Conservation (phyloP, 2,329 filamentous ascomycete species). For the Epichloe sp. region DNA sequence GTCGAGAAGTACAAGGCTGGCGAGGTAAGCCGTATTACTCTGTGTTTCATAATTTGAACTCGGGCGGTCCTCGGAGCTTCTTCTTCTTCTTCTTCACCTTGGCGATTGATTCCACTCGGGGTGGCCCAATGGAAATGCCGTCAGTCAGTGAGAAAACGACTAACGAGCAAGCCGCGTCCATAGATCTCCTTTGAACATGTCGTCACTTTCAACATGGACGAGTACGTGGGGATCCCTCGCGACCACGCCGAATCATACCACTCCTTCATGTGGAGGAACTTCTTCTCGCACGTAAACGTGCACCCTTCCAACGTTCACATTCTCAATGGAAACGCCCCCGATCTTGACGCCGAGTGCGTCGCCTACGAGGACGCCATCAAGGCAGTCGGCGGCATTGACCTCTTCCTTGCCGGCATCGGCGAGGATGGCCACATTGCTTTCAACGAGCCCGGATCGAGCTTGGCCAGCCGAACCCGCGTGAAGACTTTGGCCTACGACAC, state of each 20-base stretch:
- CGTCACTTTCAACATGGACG: conserved; percentile 89
- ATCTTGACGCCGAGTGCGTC: conserved; percentile 63
- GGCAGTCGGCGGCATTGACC: conserved; percentile 63
- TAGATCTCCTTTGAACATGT: conserved; percentile 78
- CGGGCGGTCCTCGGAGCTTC: too few species aligned
- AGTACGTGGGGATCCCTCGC: conserved; percentile 72
- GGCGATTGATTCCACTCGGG: background rate
- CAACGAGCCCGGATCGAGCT: conserved; percentile 74
- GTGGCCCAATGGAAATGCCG: background rate
- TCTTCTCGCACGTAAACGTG: conserved; percentile 78
- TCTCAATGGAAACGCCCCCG: conserved; percentile 65
- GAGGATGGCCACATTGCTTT: conserved; percentile 83
- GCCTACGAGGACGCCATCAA: conserved; percentile 70
- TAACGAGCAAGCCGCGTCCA: background rate
- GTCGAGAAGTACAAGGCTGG: conserved; percentile 59
- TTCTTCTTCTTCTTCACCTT: too few species aligned
- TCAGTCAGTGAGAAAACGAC: conserved; percentile 1
- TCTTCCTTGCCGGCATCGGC: conserved; percentile 76
- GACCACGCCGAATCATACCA: conserved; percentile 81
- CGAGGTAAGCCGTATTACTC: conserved; percentile 22
- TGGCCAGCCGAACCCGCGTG: conserved; percentile 66
- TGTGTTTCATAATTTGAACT: background rate
- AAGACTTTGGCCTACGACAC: conserved; percentile 84
- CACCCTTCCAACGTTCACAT: conserved; percentile 74
- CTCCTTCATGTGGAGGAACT: conserved; percentile 86